Evolutionary conservation across 352 stramenopile species (phyloP).

Genomic region (Stephanocyclus meneghinianus): DNA sequence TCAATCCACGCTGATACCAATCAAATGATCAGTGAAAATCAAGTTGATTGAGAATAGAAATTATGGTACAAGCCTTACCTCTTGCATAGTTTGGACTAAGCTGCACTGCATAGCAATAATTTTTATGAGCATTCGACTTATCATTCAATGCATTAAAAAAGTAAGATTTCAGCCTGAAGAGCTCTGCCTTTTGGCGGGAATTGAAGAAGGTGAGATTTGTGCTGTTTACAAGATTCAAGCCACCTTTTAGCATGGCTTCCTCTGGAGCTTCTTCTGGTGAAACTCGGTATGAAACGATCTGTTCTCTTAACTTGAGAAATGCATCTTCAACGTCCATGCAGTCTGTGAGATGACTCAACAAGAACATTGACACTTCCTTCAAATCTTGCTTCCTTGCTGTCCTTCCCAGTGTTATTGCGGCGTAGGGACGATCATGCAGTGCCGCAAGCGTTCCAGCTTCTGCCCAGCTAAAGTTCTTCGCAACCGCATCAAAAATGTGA

Average conservation of each 20-base stretch:
- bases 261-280: slow-evolving; percentile 51
- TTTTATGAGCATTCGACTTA: slow-evolving; percentile 80
- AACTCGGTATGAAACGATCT: slow-evolving; percentile 73
- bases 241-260: slow-evolving; percentile 63
- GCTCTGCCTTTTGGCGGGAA: slow-evolving; percentile 78
- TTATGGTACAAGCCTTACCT: slow-evolving; percentile 4
- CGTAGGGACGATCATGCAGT: slow-evolving; percentile 82
- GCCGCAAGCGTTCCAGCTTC: slow-evolving; percentile 76
- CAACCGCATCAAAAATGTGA: slow-evolving; percentile 81
- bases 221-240: slow-evolving; percentile 83
- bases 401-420: slow-evolving; percentile 72
- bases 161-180: slow-evolving; percentile 82
- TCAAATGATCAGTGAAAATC: background rate
- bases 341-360: slow-evolving; percentile 68
- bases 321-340: slow-evolving; percentile 84
- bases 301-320: slow-evolving; percentile 82
- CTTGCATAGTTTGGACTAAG: slow-evolving; percentile 76
- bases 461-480: slow-evolving; percentile 80
- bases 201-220: slow-evolving; percentile 86
- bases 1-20: slow-evolving; percentile 34
- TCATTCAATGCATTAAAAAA: slow-evolving; percentile 75
- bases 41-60: too few species aligned
- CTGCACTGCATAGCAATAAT: slow-evolving; percentile 80
- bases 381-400: slow-evolving; percentile 80
- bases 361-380: slow-evolving; percentile 44